Base-by-base conservation (phyloP, 2,329 filamentous ascomycete species). In the Aspergillus floridensis region DNA sequence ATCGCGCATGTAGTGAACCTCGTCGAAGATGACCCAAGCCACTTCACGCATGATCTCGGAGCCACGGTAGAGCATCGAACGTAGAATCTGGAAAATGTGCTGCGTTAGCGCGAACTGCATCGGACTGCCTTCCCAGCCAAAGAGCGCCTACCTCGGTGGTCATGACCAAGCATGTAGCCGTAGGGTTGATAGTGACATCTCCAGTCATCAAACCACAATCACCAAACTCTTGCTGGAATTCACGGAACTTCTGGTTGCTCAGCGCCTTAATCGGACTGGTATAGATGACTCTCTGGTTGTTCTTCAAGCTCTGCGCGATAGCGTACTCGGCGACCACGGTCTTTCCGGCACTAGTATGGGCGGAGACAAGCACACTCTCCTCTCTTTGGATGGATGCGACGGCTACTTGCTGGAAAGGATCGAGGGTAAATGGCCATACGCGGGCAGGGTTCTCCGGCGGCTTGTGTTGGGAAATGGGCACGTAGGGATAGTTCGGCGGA, bases 31-130 rank as follows among this genome's bases (percentile, higher is more conserved):
- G 1, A 99, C 96, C 95, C 95, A 99, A 14, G 90, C 93, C 1
- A 99, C 96, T 80, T 99, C 95, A 66, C 95, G 92, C 93, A 99
- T 99, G 65, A 99, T 98, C 79, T 99, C 95, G 0, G 95, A 98
- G 61, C 95, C 95, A 67, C 95, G 86, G 77, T 99, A 99, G 78
- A 99, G 76, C 95, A 99, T 99, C 19, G 93, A 98, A 52, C 95
- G 89, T 73, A 99, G 78, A 92, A 99, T 99, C 80, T 81, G 53
- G 26, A 16, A 12, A 22, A 44, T 24, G 35, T 61, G 73, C 66
- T 51, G 32, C 19, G 26, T 48, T 31, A 49, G 21, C 12, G 21
- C 29, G 14, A 16, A 29, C 19, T 26, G 47, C 11, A 5, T 26
- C 24, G 19, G 14, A 16, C 54, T 49, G 35, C 19, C 24, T 31